Percentiles rank a stretch among this genome's conserved stretches.
Conservation (phyloP, 2,329 filamentous ascomycete genomes). For the Colletotrichum truncatum region DNA sequence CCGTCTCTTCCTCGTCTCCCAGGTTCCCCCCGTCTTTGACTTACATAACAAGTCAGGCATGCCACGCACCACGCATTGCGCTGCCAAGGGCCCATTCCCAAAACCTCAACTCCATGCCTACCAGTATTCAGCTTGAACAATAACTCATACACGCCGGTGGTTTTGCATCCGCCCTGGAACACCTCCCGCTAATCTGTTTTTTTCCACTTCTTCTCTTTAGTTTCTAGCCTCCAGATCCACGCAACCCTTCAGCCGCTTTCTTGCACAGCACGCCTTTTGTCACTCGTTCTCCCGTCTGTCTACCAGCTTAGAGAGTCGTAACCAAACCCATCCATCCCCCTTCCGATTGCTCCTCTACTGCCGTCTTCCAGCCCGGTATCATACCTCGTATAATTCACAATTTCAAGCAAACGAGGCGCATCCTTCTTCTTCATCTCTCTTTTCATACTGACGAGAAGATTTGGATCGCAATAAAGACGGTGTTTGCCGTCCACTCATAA, state of each 20-base stretch:
- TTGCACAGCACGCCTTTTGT: neutral
- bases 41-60: conserved; percentile 33
- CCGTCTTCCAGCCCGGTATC: neutral
- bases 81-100: conserved; percentile 23
- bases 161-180: neutral
- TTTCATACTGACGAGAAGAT: neutral
- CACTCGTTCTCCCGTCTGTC: neutral
- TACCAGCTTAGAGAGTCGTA: neutral
- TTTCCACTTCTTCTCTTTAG: conserved; percentile 10
- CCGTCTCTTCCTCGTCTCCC: conserved; percentile 24
- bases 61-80: conserved; percentile 29
- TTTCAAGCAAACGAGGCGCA: too few species aligned
- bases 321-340: neutral
- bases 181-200: neutral
- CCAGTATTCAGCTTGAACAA: conserved; percentile 20
- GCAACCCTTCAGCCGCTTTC: neutral
- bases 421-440: too few species aligned
- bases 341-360: neutral
- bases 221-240: conserved; percentile 1
- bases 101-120: conserved; percentile 29
- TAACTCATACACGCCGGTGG: conserved; percentile 19
- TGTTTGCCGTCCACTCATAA: neutral
- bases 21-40: conserved; percentile 27
- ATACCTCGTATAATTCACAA: neutral
- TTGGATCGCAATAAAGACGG: neutral